Evolutionary conservation across 768 basidiomycete species (phyloP), one percentile per base, ranked within the genome.

Genomic region (Nevesoporus exiguus): DNA sequence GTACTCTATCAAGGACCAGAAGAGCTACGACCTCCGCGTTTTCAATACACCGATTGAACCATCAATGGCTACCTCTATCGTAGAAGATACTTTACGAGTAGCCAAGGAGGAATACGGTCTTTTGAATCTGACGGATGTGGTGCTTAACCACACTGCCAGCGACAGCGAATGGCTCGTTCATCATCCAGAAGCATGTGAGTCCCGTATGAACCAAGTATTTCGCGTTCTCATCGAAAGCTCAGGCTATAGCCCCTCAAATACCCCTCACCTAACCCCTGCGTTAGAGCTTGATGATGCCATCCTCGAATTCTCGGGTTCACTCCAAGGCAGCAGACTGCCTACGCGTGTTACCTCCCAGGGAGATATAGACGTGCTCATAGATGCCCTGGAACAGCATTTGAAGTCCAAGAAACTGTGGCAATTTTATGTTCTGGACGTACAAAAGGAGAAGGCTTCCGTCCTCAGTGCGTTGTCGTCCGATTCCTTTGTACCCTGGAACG

Each of bases 81-180:
- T 96, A 22, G 79, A 85, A 57, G 75, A 83, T n/a, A 74, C 84
- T 21, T 73, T 97, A 27, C 78, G 76, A 58, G 65, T 82, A 14
- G 92, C 93, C 7, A 82, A 80, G 65, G 85, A 95, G 36, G 85
- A 95, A 68, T 95, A 86, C 57, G 96, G 96, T 2, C 74, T 99
- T 41, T 77, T 97, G 54, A 90, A 86, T 61, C 68, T 98, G 63
- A 98, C 92, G 1, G 97, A 99, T 67, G 90, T 99, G 48, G 97
- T 99, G 5, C 80, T 98, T 52, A 99, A 99, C 68, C 97, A 99
- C 66, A 98, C 97, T 14, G 93, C 97, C 7, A 90, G 92, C 66
- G 93, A 98, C 66, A 93, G 87, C 58, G 77, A 84, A 17, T 99
- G 95, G 95, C 77, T 99, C 24, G 67, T 83, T 21, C 84, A 95